Evolutionary conservation across 1,284 basidiomycete species (phyloP).

Genomic region (Exobasidium rhododendri): DNA sequence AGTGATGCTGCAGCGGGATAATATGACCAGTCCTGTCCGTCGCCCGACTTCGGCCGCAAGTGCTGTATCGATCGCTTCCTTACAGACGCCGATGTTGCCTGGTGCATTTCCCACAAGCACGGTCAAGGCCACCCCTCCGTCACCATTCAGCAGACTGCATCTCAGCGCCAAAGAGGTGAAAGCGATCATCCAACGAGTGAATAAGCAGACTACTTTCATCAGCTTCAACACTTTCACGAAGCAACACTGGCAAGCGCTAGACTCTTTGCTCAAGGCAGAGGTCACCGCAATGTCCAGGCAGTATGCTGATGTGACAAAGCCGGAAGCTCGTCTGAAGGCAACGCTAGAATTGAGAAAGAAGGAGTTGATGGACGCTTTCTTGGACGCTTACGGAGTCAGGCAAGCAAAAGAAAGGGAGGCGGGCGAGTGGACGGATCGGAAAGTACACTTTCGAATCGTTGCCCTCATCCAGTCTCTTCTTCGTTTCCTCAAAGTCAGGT

Average conservation of each 20-base stretch:
- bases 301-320: background rate
- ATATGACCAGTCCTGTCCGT: too few relatives aligned
- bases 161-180: background rate
- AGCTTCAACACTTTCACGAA: too few relatives aligned
- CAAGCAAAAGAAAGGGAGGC: background rate
- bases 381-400: background rate
- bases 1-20: background rate
- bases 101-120: background rate
- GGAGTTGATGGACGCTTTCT: slow-evolving; percentile 7
- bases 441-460: slow-evolving; percentile 24
- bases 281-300: slow-evolving; percentile 1
- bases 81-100: background rate
- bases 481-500: background rate
- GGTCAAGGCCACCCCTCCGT: background rate
- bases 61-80: background rate
- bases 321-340: slow-evolving; percentile 10
- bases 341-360: background rate
- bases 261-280: background rate
- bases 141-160: background rate
- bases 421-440: slow-evolving; percentile 3
- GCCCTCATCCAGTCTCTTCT: slow-evolving; percentile 14
- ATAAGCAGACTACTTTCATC: background rate
- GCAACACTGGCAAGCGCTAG: background rate
- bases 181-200: background rate
- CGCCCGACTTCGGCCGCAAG: background rate